phyloP scores from a whole-genome alignment of 768 basidiomycete genomes.

The Pleurotus citrinopileatus region DNA sequence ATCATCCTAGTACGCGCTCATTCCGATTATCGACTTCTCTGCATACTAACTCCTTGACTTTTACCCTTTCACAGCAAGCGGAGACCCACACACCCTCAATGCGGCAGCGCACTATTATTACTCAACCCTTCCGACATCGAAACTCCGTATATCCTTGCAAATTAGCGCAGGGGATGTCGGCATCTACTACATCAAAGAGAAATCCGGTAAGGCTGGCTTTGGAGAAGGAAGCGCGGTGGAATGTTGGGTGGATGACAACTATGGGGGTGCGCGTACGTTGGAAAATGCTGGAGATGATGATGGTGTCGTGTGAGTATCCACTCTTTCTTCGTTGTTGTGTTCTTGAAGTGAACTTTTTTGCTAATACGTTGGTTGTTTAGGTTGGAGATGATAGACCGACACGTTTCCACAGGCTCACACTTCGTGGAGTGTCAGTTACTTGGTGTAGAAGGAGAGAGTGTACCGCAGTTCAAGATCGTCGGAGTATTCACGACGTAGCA shows the following conservation, averaged over 20 bases:
- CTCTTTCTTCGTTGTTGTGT: neutral
- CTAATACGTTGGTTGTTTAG: slow-evolving; percentile 33
- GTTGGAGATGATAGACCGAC: slow-evolving; percentile 82
- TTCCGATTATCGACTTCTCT: neutral
- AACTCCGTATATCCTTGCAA: slow-evolving; percentile 79
- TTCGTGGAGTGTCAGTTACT: slow-evolving; percentile 87
- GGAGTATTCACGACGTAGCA: slow-evolving; percentile 80
- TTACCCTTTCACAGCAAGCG: neutral
- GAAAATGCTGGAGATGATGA: slow-evolving; percentile 71
- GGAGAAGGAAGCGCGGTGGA: slow-evolving; percentile 65
- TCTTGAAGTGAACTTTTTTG: no score
- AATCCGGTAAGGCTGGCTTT: slow-evolving; percentile 44
- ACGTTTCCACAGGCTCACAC: slow-evolving; percentile 85
- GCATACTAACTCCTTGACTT: neutral
- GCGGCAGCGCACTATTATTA: slow-evolving; percentile 87
- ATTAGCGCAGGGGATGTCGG: slow-evolving; percentile 90
- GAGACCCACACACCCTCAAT: slow-evolving; percentile 34
- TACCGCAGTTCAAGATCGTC: slow-evolving; percentile 85
- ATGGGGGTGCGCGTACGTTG: slow-evolving; percentile 69
- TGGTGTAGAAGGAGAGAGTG: slow-evolving; percentile 82
- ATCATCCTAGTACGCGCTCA: slow-evolving; percentile 44
- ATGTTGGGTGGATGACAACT: slow-evolving; percentile 99
- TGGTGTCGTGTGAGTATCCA: slow-evolving; percentile 36
- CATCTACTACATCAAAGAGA: slow-evolving; percentile 84
- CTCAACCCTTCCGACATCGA: slow-evolving; percentile 80